Conservation (phyloP, 495 filamentous ascomycete species). For the Staphylotrichum tortipilum region DNA sequence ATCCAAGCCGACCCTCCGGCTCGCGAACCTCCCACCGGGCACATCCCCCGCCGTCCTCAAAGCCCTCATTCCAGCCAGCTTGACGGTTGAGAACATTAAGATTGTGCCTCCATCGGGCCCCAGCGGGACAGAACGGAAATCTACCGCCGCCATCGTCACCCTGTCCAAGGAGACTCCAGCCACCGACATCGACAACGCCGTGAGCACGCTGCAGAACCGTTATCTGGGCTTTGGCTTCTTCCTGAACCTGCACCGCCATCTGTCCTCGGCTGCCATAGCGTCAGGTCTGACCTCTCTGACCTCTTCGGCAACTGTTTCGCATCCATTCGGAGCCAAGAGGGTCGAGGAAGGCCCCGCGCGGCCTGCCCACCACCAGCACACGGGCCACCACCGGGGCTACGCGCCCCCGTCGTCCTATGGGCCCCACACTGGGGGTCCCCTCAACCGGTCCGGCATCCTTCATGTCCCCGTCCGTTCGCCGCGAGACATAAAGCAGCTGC, state of each 20-base stretch:
- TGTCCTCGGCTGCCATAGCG: slow-evolving; percentile 70
- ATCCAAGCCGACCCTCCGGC: slow-evolving; percentile 79
- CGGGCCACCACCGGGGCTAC: slow-evolving; percentile 60
- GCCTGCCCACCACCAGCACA: slow-evolving; percentile 54
- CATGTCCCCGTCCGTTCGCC: slow-evolving; percentile 72
- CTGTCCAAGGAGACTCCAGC: slow-evolving; percentile 76
- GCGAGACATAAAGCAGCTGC: slow-evolving; percentile 66
- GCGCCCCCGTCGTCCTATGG: slow-evolving; percentile 71
- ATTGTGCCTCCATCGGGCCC: slow-evolving; percentile 46
- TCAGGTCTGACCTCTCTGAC: slow-evolving; percentile 45
- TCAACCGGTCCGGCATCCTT: slow-evolving; percentile 41
- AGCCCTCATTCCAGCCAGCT: slow-evolving; percentile 54
- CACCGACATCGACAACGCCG: slow-evolving; percentile 73
- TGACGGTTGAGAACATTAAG: slow-evolving; percentile 71
- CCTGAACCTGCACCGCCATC: slow-evolving; percentile 67
- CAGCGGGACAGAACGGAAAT: slow-evolving; percentile 58
- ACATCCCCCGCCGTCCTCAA: slow-evolving; percentile 69
- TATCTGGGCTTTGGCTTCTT: slow-evolving; percentile 87
- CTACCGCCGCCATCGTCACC: slow-evolving; percentile 74
- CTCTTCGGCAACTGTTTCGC: slow-evolving; percentile 45
- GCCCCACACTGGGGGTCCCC: slow-evolving; percentile 32
- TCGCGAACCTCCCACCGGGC: slow-evolving; percentile 52
- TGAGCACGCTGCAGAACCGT: slow-evolving; percentile 69
- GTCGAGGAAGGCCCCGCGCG: slow-evolving; percentile 44
- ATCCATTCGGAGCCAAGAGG: slow-evolving; percentile 79